A percentile compares a stretch with the other conserved stretches of the same genome.
phyloP scores from a whole-genome alignment of 148 eudicot species.

The Rhododendron vialii region DNA sequence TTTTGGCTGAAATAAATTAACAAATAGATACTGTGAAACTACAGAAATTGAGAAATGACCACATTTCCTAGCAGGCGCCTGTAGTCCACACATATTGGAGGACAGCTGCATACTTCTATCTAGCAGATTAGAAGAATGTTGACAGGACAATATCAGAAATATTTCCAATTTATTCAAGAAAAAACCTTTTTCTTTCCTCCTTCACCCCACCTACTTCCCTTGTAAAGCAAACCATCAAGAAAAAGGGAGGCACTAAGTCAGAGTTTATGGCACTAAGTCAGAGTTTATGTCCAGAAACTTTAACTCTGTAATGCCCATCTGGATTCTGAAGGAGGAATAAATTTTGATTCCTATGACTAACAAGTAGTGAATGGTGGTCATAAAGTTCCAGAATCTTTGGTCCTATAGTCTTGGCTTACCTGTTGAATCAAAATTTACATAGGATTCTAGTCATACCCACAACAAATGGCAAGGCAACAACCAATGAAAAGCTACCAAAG shows the following conservation, averaged over 20 bases:
- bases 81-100: neutral
- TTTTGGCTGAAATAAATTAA: neutral
- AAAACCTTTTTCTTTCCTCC: neutral
- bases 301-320: neutral
- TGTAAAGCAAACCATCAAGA: neutral
- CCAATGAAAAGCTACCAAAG: neutral
- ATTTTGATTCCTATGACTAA: neutral
- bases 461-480: neutral
- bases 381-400: neutral
- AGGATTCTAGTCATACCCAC: neutral
- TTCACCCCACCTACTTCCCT: neutral
- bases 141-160: neutral
- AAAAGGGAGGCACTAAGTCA: neutral
- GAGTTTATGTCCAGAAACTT: neutral
- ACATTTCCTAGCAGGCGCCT: neutral
- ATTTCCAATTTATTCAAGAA: neutral
- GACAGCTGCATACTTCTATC: neutral
- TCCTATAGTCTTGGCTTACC: neutral
- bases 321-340: neutral
- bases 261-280: neutral
- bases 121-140: neutral
- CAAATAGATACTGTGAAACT: neutral
- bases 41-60: neutral
- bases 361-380: neutral
- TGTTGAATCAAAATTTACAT: neutral